Evolutionary conservation across 345 rosid genomes (phyloP).

Genomic region (Diplotaxis tenuifolia): DNA sequence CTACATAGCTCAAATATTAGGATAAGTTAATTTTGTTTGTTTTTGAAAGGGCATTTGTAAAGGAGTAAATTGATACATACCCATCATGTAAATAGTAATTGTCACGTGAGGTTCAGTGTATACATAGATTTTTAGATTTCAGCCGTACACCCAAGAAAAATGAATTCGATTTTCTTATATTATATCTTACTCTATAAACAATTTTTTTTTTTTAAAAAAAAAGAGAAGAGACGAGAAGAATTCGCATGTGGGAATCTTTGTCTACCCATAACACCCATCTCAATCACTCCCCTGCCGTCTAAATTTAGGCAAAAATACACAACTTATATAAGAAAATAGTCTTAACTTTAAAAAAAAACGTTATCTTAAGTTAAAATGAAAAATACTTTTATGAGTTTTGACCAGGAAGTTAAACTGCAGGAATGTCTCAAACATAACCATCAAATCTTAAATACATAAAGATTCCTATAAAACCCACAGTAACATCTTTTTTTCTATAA

Average conservation of each 20-base stretch:
- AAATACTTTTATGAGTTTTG: not conserved
- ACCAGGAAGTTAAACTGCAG: not conserved
- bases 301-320: not conserved
- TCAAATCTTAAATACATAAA: slow-evolving; percentile 19
- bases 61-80: not conserved
- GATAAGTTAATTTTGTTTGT: not conserved
- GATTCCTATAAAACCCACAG: not conserved
- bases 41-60: slow-evolving; percentile 2
- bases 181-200: not conserved
- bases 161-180: not conserved
- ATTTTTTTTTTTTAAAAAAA: too few species aligned
- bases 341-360: not conserved
- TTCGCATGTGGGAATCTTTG: slow-evolving; percentile 20
- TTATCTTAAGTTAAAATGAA: too few species aligned
- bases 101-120: slow-evolving; percentile 28
- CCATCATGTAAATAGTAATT: slow-evolving; percentile 14
- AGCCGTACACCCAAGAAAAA: slow-evolving; percentile 19
- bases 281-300: not conserved
- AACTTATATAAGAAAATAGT: not conserved
- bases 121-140: slow-evolving; percentile 25
- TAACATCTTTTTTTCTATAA: not conserved
- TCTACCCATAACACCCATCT: slow-evolving; percentile 6
- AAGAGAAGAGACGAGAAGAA: not conserved
- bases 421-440: slow-evolving; percentile 16
- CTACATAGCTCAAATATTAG: too few species aligned